A percentile compares a stretch with the other conserved stretches of the same genome.
phyloP scores from a whole-genome alignment of 2,329 filamentous ascomycete species.

The Cladosporium sp. region DNA sequence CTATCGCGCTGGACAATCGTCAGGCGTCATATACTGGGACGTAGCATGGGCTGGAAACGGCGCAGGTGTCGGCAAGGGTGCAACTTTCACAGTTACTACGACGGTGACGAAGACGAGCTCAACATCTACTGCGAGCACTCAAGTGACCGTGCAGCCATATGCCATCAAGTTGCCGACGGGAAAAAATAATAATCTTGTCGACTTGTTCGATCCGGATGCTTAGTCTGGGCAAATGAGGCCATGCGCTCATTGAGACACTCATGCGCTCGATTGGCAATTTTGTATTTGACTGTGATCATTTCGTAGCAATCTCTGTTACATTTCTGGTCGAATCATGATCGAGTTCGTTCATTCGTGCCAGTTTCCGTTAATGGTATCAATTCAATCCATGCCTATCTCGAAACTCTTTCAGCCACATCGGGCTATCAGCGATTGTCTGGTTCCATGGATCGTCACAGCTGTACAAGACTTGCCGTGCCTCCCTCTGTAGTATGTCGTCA shows the following conservation, averaged over 20 bases:
- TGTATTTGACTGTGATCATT: too few species aligned
- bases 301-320: too few species aligned
- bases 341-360: neutral
- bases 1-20: neutral
- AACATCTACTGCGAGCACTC: neutral
- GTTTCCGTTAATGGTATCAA: neutral
- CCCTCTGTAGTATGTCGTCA: conserved; percentile 42
- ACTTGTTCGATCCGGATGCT: neutral
- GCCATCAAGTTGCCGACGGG: neutral
- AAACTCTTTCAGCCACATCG: conserved; percentile 40
- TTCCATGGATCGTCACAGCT: conserved; percentile 46
- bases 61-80: neutral
- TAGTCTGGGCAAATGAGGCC: neutral
- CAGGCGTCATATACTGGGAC: neutral
- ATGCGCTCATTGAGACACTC: too few species aligned
- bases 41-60: neutral
- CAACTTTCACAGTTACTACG: neutral
- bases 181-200: neutral
- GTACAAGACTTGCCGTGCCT: conserved; percentile 42
- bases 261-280: too few species aligned
- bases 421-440: conserved; percentile 28
- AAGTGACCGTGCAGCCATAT: neutral
- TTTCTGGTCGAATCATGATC: too few species aligned
- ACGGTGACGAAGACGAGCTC: neutral
- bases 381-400: neutral